Conservation (phyloP, 1,284 basidiomycete genomes). For the Puccinia horiana region DNA sequence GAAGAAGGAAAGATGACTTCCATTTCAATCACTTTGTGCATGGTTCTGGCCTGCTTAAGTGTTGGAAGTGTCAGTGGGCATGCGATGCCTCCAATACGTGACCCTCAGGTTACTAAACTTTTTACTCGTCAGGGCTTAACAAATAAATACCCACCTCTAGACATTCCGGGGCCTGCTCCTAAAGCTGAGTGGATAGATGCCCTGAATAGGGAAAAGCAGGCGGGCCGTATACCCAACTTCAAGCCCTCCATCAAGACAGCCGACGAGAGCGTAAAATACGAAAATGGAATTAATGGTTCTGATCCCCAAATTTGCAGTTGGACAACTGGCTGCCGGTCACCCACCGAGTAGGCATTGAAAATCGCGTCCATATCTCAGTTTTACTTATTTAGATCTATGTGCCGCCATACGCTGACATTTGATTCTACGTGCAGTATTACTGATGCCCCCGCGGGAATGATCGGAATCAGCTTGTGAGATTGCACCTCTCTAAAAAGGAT, state of each 20-base stretch:
- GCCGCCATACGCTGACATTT: not conserved
- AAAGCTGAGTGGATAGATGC: conserved; percentile 72
- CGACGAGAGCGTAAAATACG: conserved; percentile 21
- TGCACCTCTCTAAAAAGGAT: not conserved
- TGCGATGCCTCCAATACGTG: not conserved
- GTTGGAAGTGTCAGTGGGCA: not conserved
- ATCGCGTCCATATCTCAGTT: not conserved
- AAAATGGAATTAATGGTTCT: conserved; percentile 49
- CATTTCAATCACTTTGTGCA: not conserved
- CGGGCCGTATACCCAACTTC: conserved; percentile 72
- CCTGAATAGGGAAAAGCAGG: conserved; percentile 67
- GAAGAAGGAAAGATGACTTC: not conserved
- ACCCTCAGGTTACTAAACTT: conserved; percentile 8
- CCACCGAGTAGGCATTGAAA: conserved; percentile 19
- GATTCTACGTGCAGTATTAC: conserved; percentile 21
- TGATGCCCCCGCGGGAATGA: conserved; percentile 46
- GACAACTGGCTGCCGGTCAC: conserved; percentile 40
- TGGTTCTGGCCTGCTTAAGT: not conserved
- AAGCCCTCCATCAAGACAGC: conserved; percentile 61
- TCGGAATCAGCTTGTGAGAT: conserved; percentile 44
- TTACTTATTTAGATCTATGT: not conserved
- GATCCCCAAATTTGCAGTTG: conserved; percentile 43
- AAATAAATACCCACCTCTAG: conserved; percentile 24
- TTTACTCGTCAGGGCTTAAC: conserved; percentile 16
- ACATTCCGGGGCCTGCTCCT: conserved; percentile 51